These are phyloP conservation scores for Coemansia sp. DNA, from an alignment of 192 early-diverging fungal genomes.

Conservation along the genomic window DNA sequence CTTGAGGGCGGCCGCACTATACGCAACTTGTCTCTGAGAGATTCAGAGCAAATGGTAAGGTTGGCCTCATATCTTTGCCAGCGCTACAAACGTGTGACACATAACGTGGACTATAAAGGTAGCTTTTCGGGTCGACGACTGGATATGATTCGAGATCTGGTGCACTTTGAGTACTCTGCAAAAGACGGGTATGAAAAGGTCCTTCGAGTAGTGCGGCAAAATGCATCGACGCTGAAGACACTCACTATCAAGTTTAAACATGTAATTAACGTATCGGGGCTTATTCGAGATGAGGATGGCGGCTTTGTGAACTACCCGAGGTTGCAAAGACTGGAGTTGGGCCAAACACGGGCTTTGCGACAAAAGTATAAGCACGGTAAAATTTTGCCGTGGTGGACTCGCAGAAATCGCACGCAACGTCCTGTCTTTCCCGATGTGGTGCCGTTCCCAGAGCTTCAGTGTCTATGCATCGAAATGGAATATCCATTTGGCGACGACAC, in stretches of 20 bases:
- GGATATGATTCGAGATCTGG: background rate
- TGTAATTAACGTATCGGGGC: background rate
- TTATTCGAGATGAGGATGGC: background rate
- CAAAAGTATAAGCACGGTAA: background rate
- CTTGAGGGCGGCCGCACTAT: background rate
- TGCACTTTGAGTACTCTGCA: background rate
- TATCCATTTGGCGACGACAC: background rate
- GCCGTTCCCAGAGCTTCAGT: background rate
- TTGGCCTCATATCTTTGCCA: background rate
- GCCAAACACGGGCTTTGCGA: background rate
- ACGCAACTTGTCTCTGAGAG: background rate
- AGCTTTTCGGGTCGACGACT: background rate
- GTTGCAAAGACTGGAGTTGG: background rate
- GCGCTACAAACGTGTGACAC: background rate
- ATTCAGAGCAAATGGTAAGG: background rate
- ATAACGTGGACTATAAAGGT: background rate
- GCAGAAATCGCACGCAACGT: background rate
- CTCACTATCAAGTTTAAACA: background rate
- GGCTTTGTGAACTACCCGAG: background rate
- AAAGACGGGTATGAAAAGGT: background rate
- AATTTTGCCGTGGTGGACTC: background rate
- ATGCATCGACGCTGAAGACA: background rate
- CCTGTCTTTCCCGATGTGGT: background rate
- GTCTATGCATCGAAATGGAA: background rate
- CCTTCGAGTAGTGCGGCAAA: background rate